Conservation (phyloP, 2,329 filamentous ascomycete genomes). For the Beauveria sp. region DNA sequence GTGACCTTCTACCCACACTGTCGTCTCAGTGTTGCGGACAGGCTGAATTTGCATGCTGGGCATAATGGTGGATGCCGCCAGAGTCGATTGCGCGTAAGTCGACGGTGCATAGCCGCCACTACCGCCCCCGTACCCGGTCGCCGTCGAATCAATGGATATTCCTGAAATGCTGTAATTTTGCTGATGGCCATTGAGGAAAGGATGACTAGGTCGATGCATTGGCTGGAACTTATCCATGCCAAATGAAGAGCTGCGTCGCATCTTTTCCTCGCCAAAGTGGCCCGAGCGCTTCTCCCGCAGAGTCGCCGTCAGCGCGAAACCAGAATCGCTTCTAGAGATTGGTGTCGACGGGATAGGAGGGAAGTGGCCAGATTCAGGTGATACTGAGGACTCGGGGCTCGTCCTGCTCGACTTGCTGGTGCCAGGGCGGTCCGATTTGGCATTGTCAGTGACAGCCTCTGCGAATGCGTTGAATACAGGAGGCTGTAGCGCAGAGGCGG, state of each 20-base stretch:
- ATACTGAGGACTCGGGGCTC: slow-evolving; percentile 58
- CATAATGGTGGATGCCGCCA: slow-evolving; percentile 82
- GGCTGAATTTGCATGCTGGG: slow-evolving; percentile 75
- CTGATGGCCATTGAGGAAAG: slow-evolving; percentile 62
- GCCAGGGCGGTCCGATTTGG: slow-evolving; percentile 65
- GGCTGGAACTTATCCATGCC: slow-evolving; percentile 65
- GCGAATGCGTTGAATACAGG: slow-evolving; percentile 90
- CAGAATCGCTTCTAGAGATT: slow-evolving; percentile 85
- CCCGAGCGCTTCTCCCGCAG: slow-evolving; percentile 90
- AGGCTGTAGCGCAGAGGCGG: slow-evolving; percentile 42
- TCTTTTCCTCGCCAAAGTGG: slow-evolving; percentile 71
- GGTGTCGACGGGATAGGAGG: slow-evolving; percentile 68
- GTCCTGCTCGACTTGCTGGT: slow-evolving; percentile 60
- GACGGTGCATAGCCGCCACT: slow-evolving; percentile 68
- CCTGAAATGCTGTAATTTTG: slow-evolving; percentile 52
- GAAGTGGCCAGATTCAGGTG: slow-evolving; percentile 72
- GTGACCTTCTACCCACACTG: slow-evolving; percentile 78
- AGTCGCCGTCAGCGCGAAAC: slow-evolving; percentile 76
- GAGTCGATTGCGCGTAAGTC: slow-evolving; percentile 76
- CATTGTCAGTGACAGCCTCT: slow-evolving; percentile 61
- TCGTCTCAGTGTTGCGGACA: slow-evolving; percentile 70
- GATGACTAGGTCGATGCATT: slow-evolving; percentile 61
- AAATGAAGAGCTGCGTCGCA: slow-evolving; percentile 90
- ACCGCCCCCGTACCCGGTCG: slow-evolving; percentile 50
- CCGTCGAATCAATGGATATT: slow-evolving; percentile 56